These are phyloP conservation scores for Podosphaera fusca DNA, from an alignment of 2,329 filamentous ascomycete species.

Conservation along the genomic window DNA sequence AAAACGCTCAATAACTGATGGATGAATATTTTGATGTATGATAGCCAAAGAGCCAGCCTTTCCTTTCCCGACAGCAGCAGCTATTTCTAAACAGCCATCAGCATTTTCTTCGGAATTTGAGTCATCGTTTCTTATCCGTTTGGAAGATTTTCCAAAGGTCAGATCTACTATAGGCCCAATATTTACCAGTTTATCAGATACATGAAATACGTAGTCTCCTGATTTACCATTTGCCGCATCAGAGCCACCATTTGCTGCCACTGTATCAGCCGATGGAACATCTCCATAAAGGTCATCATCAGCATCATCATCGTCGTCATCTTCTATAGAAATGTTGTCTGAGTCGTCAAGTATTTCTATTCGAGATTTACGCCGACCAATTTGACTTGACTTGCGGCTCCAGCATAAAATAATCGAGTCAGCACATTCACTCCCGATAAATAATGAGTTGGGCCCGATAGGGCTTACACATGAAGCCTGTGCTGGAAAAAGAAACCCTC, in stretches of 20 bases:
- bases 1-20: constrained; percentile 44
- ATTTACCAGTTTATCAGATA: constrained; percentile 56
- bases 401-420: constrained; percentile 69
- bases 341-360: constrained; percentile 27
- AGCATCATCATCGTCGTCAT: constrained; percentile 25
- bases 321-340: constrained; percentile 29
- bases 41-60: constrained; percentile 47
- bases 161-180: constrained; percentile 61
- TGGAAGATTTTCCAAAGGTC: constrained; percentile 36
- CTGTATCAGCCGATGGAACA: constrained; percentile 21
- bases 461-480: constrained; percentile 45
- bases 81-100: constrained; percentile 33
- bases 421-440: constrained; percentile 64
- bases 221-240: constrained; percentile 22
- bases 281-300: constrained; percentile 40
- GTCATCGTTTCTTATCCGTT: constrained; percentile 23
- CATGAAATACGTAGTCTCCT: constrained; percentile 46
- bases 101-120: constrained; percentile 23
- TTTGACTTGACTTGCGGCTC: constrained; percentile 38
- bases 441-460: constrained; percentile 46
- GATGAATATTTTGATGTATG: constrained; percentile 56
- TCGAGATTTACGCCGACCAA: constrained; percentile 39
- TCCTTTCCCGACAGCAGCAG: constrained; percentile 39
- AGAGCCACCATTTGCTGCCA: constrained; percentile 16
- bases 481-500: constrained; percentile 36